Percentiles rank a stretch among this genome's conserved stretches.
Evolutionary conservation across 164 flowering plant genomes (phyloP).

Genomic region (Houttuynia cordata): DNA sequence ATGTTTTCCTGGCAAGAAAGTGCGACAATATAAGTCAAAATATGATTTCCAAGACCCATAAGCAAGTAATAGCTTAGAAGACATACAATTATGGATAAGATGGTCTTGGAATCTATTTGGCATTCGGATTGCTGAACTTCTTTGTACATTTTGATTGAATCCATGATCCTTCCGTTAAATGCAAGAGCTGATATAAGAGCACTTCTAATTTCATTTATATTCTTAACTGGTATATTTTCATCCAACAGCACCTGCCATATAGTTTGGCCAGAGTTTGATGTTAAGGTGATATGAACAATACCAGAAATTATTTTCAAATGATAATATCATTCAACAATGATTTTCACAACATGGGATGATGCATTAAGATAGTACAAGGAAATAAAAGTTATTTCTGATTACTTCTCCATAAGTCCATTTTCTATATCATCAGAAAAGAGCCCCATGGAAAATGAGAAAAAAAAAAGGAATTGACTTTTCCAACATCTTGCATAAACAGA

Average conservation of each 20-base stretch:
- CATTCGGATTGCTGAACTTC: slow-evolving; percentile 45
- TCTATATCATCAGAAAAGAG: neutral
- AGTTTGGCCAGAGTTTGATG: too few species aligned
- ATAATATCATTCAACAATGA: neutral
- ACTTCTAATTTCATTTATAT: slow-evolving; percentile 49
- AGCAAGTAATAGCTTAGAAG: neutral
- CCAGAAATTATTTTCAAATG: neutral
- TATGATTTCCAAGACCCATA: neutral
- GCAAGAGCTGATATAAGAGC: slow-evolving; percentile 67
- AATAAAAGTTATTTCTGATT: too few species aligned
- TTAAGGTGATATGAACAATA: neutral
- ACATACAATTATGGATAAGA: slow-evolving; percentile 57
- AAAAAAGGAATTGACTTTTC: neutral
- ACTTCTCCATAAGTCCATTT: too few species aligned
- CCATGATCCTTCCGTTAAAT: slow-evolving; percentile 39
- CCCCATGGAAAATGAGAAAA: neutral
- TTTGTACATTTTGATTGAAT: slow-evolving; percentile 58
- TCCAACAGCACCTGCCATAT: slow-evolving; percentile 41
- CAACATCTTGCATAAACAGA: too few species aligned
- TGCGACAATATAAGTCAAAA: too few species aligned
- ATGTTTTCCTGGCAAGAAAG: slow-evolving; percentile 36
- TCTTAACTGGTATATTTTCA: slow-evolving; percentile 30
- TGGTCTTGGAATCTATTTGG: slow-evolving; percentile 52
- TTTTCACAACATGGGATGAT: too few species aligned
- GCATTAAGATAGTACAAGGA: too few species aligned